Evolutionary conservation across 306 rosid species (phyloP), one percentile per base, ranked within the genome.

Genomic region (Purshia tridentata): DNA sequence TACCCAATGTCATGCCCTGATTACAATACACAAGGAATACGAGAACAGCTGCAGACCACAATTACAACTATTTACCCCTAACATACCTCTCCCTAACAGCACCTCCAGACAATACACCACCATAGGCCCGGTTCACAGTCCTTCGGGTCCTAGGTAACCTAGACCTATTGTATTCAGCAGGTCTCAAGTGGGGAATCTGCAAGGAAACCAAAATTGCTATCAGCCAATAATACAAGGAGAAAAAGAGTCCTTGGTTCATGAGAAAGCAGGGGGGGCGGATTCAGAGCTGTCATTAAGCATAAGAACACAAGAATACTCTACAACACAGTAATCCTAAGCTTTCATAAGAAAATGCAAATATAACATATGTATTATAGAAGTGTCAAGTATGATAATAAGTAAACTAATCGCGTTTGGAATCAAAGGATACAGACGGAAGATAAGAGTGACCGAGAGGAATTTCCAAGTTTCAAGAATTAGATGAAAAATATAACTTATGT

Each of bases 101-200:
- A 22, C 92, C 83, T 52, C 90, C 97, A 2, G 97, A 91, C 20
- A 91, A 80, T 0, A 91, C 97, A 75, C 97, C 97, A 40, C 96
- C 97, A 72, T 91, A 78, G 11, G 97, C 88, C 0, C 97, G 83
- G 76, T 92, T 92, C 8, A 91, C 97, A 8, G 97, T 91, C 64
- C 97, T 39, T 8, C 91, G 96, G 76, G 89, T 91, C 80, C 97
- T 83, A 42, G 92, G 23, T 77, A 91, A 81, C 75, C 97, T 87
- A 35, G 93, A 86, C 74, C 97, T 84, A 83, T 87, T 91, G 83
- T 91, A 91, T 78, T 91, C 91, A 39, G 96, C 74, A 58, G 97
- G 97, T 81, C 97, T 89, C 84, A 92, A 82, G 65, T 92, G 96
- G 16, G 97, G 97, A 81, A 89, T 91, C 97, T 91, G 84, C 67